Evolutionary conservation across 2,329 filamentous ascomycete species (phyloP).

Genomic region (Aureobasidium sp.): DNA sequence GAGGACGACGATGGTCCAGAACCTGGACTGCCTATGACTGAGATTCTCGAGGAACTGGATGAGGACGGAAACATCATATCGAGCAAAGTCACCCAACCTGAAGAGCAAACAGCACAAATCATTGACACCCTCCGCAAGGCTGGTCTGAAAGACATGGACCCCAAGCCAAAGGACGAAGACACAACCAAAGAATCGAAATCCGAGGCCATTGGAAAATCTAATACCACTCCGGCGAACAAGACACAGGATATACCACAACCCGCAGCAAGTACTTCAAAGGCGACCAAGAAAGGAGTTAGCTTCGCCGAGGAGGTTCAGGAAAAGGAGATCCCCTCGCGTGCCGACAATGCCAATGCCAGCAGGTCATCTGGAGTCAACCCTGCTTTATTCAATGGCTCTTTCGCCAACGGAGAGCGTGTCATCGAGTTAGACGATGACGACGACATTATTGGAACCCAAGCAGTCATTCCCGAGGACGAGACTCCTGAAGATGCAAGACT

Average conservation of each 20-base stretch:
- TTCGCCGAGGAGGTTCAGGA: conserved; percentile 18
- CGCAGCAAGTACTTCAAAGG: background rate
- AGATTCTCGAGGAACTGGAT: conserved; percentile 87
- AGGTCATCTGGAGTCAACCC: background rate
- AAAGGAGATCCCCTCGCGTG: background rate
- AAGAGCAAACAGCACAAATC: conserved; percentile 57
- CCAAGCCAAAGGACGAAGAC: background rate
- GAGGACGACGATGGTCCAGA: conserved; percentile 42
- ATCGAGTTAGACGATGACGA: conserved; percentile 36
- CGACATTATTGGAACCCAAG: conserved; percentile 30
- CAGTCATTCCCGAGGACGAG: conserved; percentile 65
- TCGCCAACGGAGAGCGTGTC: conserved; percentile 26
- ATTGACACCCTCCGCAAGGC: conserved; percentile 66
- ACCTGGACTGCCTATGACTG: conserved; percentile 68
- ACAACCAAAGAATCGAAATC: background rate
- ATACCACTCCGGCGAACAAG: background rate
- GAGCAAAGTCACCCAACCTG: conserved; percentile 44
- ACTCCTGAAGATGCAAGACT: conserved; percentile 69
- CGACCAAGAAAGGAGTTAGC: conserved; percentile 23
- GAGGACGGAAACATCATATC: conserved; percentile 75
- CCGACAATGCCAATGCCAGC: background rate
- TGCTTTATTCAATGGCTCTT: conserved; percentile 11
- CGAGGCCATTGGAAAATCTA: background rate
- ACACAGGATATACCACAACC: background rate
- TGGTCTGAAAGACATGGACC: conserved; percentile 44